Evolutionary conservation across 305 asterid genomes (phyloP), one percentile per base, ranked within the genome.

Genomic region (Solanum hybrid): DNA sequence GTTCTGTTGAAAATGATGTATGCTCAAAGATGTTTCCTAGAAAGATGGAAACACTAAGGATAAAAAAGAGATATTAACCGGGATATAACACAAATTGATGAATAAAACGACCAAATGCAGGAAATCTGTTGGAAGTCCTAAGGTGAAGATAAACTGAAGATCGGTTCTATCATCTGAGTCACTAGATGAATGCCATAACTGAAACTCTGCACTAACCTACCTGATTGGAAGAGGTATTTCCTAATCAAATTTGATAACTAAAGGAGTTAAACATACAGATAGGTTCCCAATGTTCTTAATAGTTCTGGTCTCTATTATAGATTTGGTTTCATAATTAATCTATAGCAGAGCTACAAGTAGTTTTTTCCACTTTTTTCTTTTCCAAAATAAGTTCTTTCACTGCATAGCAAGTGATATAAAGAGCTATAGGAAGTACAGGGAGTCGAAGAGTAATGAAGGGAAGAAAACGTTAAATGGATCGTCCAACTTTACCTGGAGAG

Each of bases 401-500:
- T 85, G 88, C 88, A 57, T 31, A 31, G 77, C 31, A 57, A 38
- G 45, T 84, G 31, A 65, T 15, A 79, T 78, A 65, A 65, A 33
- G 78, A 87, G 61, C 38, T 27, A 90, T 39, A 27, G 24, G 13
- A 68, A 31, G 14, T 22, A 34, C 15, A 65, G 45, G 72, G 75
- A 81, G 24, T 57, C 17, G 36, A 72, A 34, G 61, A 61, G 27
- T 15, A 26, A 72, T 27, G 41, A 80, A 38, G 78, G 83, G 79
- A 20, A 20, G 27, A 20, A 80, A 41, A 41, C 7, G 36, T 70
- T 51, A 68, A 41, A 88, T 65, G 26, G 86, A 87, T 86, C 31
- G 15, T 89, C 87, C 32, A 73, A 90, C 83, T 70, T 90, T 93
- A 97, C 99, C 98, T 95, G 57, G 99, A 97, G 87, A 97, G 84